phyloP scores from a whole-genome alignment of 768 basidiomycete genomes.

The Trametes villosa region DNA sequence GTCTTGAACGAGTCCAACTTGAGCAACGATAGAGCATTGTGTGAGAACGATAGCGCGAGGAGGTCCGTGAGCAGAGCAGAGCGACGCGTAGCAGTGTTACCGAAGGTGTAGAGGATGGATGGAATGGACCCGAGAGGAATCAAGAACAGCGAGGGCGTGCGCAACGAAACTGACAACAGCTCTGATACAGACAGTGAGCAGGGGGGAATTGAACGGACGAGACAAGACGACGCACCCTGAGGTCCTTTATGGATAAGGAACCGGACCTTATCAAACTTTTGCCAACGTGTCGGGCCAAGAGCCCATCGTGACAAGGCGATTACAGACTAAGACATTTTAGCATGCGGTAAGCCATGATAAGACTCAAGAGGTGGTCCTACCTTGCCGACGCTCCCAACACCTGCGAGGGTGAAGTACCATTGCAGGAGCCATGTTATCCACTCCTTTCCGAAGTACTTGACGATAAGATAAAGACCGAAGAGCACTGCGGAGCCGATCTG shows the following conservation, averaged over 20 bases:
- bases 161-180: constrained; percentile 47
- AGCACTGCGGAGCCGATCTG: constrained; percentile 75
- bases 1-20: constrained; percentile 91
- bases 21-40: constrained; percentile 78
- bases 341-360: not conserved
- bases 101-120: constrained; percentile 63
- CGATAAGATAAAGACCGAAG: constrained; percentile 66
- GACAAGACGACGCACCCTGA: constrained; percentile 45
- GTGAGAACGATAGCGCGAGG: constrained; percentile 73
- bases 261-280: constrained; percentile 52
- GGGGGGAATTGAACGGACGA: constrained; percentile 15
- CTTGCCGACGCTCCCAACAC: constrained; percentile 71
- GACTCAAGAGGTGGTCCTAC: constrained; percentile 45
- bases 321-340: constrained; percentile 30
- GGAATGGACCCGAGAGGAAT: constrained; percentile 66
- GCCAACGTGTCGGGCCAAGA: constrained; percentile 61
- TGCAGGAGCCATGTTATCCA: constrained; percentile 85
- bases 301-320: constrained; percentile 54
- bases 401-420: constrained; percentile 72
- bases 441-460: constrained; percentile 77
- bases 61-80: constrained; percentile 81
- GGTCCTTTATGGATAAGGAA: constrained; percentile 51
- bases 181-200: constrained; percentile 35
- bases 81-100: constrained; percentile 45
- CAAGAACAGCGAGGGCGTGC: constrained; percentile 60